A percentile compares a stretch with the other conserved stretches of the same genome.
Evolutionary conservation across 345 rosid genomes (phyloP).

Genomic region (Eucalyptus polybractea): DNA sequence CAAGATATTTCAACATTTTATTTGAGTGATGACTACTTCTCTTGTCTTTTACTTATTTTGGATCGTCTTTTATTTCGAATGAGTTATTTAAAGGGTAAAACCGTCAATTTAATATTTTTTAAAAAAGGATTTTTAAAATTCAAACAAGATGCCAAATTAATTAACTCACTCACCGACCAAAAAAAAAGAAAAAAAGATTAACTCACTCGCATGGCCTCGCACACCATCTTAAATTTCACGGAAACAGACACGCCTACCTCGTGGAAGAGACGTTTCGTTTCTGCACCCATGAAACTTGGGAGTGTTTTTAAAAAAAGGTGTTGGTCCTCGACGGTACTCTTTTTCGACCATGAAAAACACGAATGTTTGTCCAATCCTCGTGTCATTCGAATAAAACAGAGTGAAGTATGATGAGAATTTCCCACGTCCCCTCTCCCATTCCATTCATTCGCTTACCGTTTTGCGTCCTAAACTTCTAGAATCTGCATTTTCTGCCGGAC

Average conservation of each 20-base stretch:
- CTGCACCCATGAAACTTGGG: background rate
- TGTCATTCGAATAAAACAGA: background rate
- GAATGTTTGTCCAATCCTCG: background rate
- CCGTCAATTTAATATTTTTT: too few relatives aligned
- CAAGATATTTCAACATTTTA: accelerated
- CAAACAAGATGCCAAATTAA: background rate
- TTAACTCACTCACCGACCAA: background rate
- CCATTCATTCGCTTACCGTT: background rate
- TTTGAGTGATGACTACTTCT: background rate
- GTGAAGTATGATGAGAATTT: background rate
- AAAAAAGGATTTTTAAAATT: accelerated
- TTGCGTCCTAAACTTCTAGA: background rate
- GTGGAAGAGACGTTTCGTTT: background rate
- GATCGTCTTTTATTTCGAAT: accelerated
- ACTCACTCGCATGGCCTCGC: background rate
- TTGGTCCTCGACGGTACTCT: background rate
- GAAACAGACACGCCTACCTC: background rate
- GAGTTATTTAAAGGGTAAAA: background rate
- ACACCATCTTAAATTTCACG: background rate
- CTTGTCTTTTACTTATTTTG: background rate
- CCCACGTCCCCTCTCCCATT: background rate
- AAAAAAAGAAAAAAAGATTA: too few relatives aligned
- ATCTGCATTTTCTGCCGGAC: background rate
- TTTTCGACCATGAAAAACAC: background rate
- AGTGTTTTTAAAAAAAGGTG: background rate